These are phyloP conservation scores for Metroxylon sagu DNA, from an alignment of 176 grass and related monocot species.

Conservation along the genomic window DNA sequence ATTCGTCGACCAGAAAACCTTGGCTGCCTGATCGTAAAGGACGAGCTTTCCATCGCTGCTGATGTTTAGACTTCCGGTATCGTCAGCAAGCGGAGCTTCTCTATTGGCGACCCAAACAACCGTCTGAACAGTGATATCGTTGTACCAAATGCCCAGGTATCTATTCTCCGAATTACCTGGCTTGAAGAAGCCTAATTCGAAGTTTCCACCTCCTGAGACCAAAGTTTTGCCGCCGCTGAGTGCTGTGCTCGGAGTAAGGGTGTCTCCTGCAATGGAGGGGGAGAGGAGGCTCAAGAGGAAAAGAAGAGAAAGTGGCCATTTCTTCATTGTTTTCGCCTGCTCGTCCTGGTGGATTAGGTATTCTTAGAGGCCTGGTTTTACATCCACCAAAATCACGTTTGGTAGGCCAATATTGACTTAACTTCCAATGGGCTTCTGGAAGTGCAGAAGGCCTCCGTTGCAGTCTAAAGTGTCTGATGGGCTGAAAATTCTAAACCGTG, in stretches of 20 bases:
- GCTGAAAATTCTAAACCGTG: too few species aligned
- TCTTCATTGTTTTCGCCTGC: too few species aligned
- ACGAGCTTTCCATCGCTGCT: neutral
- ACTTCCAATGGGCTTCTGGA: too few species aligned
- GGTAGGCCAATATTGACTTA: too few species aligned
- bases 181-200: constrained; percentile 61
- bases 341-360: too few species aligned
- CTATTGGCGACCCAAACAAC: constrained; percentile 34
- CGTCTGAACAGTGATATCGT: neutral
- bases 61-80: constrained; percentile 5
- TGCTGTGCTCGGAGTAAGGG: neutral
- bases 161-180: constrained; percentile 1
- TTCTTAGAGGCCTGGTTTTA: too few species aligned
- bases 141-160: constrained; percentile 4
- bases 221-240: constrained; percentile 41
- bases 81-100: constrained; percentile 3
- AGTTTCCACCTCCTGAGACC: constrained; percentile 31
- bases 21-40: neutral
- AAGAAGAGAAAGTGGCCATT: too few species aligned
- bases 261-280: constrained; percentile 13
- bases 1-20: neutral
- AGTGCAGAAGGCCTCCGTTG: too few species aligned
- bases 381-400: too few species aligned
- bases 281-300: too few species aligned
- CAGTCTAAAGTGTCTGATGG: too few species aligned